phyloP scores from a whole-genome alignment of 2,329 filamentous ascomycete genomes.

The Penicillium nordicum region DNA sequence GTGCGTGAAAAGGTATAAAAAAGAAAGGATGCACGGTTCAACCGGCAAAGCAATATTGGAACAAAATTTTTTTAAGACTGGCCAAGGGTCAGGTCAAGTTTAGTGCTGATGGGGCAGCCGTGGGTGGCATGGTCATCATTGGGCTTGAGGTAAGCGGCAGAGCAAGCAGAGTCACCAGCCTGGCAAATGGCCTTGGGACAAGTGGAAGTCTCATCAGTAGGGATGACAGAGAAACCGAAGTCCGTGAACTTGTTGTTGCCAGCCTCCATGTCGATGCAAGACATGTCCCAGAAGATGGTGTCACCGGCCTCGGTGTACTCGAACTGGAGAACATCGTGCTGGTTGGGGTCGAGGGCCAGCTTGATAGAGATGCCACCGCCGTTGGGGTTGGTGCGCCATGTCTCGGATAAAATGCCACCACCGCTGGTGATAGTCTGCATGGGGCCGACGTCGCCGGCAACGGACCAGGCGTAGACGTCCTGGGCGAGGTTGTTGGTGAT shows the following conservation, averaged over 20 bases:
- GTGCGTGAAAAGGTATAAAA: slow-evolving; percentile 1
- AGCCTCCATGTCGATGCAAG: slow-evolving; percentile 35
- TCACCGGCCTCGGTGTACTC: slow-evolving; percentile 36
- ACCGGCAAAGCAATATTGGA: slow-evolving; percentile 14
- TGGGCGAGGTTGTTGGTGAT: slow-evolving; percentile 40
- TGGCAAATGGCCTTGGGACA: slow-evolving; percentile 38
- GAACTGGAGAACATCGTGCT: slow-evolving; percentile 42
- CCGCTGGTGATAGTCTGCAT: slow-evolving; percentile 35
- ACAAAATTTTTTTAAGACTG: slow-evolving; percentile 12
- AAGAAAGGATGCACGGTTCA: slow-evolving; percentile 25
- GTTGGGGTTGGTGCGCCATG: slow-evolving; percentile 35
- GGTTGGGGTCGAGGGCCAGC: slow-evolving; percentile 32
- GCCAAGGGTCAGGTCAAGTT: slow-evolving; percentile 36
- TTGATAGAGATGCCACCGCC: slow-evolving; percentile 45
- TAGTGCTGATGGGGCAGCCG: slow-evolving; percentile 36
- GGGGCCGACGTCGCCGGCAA: slow-evolving; percentile 32
- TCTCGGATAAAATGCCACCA: slow-evolving; percentile 36
- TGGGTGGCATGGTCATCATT: slow-evolving; percentile 43
- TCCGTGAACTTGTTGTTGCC: slow-evolving; percentile 34
- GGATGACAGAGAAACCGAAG: slow-evolving; percentile 35
- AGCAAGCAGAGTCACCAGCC: slow-evolving; percentile 35
- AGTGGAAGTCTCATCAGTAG: slow-evolving; percentile 22
- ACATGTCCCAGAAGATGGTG: slow-evolving; percentile 42
- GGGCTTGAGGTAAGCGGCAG: slow-evolving; percentile 40
- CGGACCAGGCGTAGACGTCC: slow-evolving; percentile 43